Base-by-base conservation (phyloP, 2,329 filamentous ascomycete species). In the Fulvia fulva region DNA sequence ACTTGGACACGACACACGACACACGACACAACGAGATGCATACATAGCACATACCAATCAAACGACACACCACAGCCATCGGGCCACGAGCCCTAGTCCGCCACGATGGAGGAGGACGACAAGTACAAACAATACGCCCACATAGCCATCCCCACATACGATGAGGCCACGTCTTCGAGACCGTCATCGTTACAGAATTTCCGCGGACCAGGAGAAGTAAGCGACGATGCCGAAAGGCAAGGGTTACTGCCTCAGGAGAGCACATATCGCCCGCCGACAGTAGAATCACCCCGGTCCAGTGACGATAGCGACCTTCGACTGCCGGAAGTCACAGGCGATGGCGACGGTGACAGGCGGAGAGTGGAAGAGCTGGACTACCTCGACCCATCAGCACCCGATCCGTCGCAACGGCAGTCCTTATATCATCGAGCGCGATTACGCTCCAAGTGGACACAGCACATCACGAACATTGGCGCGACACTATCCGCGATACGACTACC, bases 301-400 rank as follows among this genome's bases (percentile, higher is more conserved):
- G 77, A 81, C 64, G 86, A 82, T 60, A 76, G 65, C 61, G 76
- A 78, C 58, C 69, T 78, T 67, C 78, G 77, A 59, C 77, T 80
- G 63, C 81, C 77, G 50, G 84, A 82, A 60, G 78, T 78, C 51
- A 74, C 71, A 78, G 83, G 74, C 74, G 81, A 70, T 75, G 68
- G 63, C 81, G 77, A 73, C 73, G 78, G 69, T 66, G 77, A 78
- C 67, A 86, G 90, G 62, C 83, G 88, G 65, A 90, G 94, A 75
- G 87, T 97, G 78, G 85, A 95, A 70, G 89, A 97, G 81, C 86
- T 96, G 82, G 91, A 95, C 66, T 84, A 95, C 44, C 83, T 91
- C 68, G 91, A 95, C 65, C 71, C 73, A 11, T 60, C 60, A 23
- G 58, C 52, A 32, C 57, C 61, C 16, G 66, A 67, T 51, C 59